Evolutionary conservation across 331 rosid genomes (phyloP).

Genomic region (Rhamnella rubrinervis): DNA sequence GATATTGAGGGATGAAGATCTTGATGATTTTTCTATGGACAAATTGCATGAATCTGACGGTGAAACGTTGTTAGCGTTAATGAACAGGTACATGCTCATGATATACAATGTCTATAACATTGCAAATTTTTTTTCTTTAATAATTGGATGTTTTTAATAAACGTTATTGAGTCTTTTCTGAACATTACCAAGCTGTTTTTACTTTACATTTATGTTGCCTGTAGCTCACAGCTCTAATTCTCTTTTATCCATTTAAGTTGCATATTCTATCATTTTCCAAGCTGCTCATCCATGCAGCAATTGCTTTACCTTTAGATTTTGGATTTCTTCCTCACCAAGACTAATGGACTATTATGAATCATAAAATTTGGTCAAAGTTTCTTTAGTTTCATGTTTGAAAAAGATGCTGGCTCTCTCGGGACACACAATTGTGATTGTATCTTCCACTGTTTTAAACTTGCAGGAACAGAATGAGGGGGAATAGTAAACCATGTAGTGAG

Average conservation of each 20-base stretch:
- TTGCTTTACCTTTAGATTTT: background rate
- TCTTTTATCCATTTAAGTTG: no score
- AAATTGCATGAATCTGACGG: conserved; percentile 55
- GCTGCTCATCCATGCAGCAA: background rate
- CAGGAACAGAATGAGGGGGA: conserved; percentile 40
- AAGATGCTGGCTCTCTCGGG: background rate
- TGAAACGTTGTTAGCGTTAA: conserved; percentile 60
- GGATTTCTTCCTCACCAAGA: background rate
- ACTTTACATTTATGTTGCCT: background rate
- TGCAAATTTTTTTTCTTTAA: background rate
- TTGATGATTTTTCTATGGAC: conserved; percentile 28
- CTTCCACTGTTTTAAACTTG: conserved; percentile 3
- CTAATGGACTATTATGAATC: background rate
- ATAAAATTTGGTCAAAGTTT: background rate
- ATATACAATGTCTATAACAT: no score
- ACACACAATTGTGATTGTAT: background rate
- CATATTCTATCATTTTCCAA: background rate
- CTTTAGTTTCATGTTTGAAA: background rate
- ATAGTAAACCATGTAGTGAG: conserved; percentile 20
- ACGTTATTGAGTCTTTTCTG: background rate
- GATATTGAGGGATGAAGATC: conserved; percentile 38
- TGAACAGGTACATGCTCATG: conserved; percentile 47
- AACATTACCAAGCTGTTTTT: background rate
- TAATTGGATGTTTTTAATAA: no score
- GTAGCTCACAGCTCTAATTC: no score